Base-by-base conservation (phyloP, 345 rosid species). In the Eucalyptus sp. region DNA sequence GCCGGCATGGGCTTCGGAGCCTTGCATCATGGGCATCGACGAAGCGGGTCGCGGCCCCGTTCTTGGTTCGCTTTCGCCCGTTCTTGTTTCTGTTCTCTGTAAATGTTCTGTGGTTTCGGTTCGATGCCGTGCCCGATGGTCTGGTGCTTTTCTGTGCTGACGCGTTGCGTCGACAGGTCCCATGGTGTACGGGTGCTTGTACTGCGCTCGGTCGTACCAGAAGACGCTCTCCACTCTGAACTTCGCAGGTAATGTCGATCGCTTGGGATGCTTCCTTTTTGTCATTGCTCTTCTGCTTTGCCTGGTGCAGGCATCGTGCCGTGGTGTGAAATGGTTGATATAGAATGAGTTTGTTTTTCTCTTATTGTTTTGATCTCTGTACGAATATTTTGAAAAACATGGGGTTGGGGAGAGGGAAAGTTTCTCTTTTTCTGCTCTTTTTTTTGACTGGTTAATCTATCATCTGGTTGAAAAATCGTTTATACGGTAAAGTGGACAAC, bases 1-100 rank as follows among this genome's bases (percentile, higher is more conserved):
- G 8, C 95, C 95, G 13, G 89, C 91, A 83, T 97, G 99, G 99
- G 96, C 95, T 7, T 95, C 98, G 50, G 90, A 88, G 54, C 98
- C 98, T 88, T 97, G 99, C 93, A 92, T 96, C 56, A 96, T 96
- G 95, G 99, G 99, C 56, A 97, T 97, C 92, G 98, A 97, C 87
- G 99, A 97, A 93, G 99, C 99, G 76, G 99, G 99, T 17, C 98
- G 99, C 86, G 99, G 98, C 87, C 99, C 99, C 84, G 98, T 97
- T 89, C 94, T 96, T 51, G 99, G 98, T 95, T 48, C 10, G 76
- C 79, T 86, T 85, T 56, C 83, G 46, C 17, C 31, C 88, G 37
- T 48, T 50, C 86, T 25, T 44, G 49, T 24, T 86, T 7, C 27
- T 37, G 4, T 18, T 88, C 88, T 85, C 17, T 11, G 43, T 5